Conservation (phyloP, 345 rosid species). For the Ceriops decandra region DNA sequence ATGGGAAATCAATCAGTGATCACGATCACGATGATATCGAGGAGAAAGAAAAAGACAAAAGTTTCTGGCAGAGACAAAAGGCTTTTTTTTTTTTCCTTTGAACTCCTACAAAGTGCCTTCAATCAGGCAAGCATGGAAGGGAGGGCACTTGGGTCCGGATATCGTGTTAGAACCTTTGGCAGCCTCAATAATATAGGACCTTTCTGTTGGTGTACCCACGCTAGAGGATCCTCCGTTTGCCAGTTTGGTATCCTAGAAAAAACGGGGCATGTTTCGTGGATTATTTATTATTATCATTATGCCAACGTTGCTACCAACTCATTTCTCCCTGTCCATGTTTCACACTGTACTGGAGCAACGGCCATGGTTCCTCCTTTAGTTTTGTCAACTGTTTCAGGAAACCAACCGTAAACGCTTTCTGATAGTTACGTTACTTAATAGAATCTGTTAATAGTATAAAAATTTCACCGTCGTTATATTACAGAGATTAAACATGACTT, state of each 20-base stretch:
- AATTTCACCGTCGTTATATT: too few species aligned
- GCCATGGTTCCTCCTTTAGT: too few species aligned
- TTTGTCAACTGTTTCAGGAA: too few species aligned
- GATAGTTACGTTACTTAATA: too few species aligned
- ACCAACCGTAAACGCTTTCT: too few species aligned
- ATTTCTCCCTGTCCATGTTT: not conserved
- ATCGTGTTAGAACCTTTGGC: slow-evolving; percentile 10
- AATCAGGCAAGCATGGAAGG: slow-evolving; percentile 7
- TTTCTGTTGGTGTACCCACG: not conserved
- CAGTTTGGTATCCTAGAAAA: not conserved
- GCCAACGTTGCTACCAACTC: not conserved
- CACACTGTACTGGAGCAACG: too few species aligned
- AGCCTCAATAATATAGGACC: not conserved
- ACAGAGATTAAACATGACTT: too few species aligned
- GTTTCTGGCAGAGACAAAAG: not conserved
- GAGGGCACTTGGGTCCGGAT: slow-evolving; percentile 19
- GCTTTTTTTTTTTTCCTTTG: not conserved
- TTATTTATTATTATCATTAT: not conserved
- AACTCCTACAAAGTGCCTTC: not conserved
- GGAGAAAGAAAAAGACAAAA: not conserved
- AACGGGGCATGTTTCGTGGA: not conserved
- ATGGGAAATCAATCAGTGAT: not conserved
- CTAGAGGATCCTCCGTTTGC: not conserved
- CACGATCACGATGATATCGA: not conserved
- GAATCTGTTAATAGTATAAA: too few species aligned